These are phyloP conservation scores for Vitis hybrid DNA, from an alignment of 177 flowering plant species.

Conservation along the genomic window DNA sequence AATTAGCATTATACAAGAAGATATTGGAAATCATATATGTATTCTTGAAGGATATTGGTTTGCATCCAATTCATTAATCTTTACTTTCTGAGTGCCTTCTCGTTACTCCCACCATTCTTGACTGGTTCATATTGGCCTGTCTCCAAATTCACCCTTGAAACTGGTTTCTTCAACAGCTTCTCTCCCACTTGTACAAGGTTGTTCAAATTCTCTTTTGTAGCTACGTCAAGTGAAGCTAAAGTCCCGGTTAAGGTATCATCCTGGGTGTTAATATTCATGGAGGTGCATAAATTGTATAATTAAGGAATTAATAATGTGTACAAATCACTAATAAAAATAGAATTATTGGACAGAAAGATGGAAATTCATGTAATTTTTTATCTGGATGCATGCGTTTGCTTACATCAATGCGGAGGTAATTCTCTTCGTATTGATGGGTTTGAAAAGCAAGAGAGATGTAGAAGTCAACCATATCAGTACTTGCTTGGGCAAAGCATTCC, in stretches of 20 bases:
- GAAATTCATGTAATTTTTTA: too few species aligned
- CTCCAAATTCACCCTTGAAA: slow-evolving; percentile 33
- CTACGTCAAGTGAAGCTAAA: slow-evolving; percentile 32
- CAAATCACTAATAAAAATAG: too few species aligned
- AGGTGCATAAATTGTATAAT: too few species aligned
- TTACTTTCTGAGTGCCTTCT: slow-evolving; percentile 29
- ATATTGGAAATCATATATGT: too few species aligned
- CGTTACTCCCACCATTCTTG: slow-evolving; percentile 30
- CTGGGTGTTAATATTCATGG: slow-evolving; percentile 13
- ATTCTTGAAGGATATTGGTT: too few species aligned
- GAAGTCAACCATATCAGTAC: slow-evolving; percentile 32
- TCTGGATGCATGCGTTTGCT: neutral
- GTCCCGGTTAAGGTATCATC: slow-evolving; percentile 35
- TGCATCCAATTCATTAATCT: too few species aligned
- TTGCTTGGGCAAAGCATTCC: slow-evolving; percentile 21
- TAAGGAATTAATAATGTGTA: too few species aligned
- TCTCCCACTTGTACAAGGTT: slow-evolving; percentile 36
- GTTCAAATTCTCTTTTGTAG: slow-evolving; percentile 36
- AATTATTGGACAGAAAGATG: too few species aligned
- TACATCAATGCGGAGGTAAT: slow-evolving; percentile 35
- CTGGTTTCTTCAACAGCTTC: slow-evolving; percentile 31
- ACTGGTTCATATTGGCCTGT: slow-evolving; percentile 37
- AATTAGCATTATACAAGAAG: too few species aligned
- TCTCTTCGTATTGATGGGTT: slow-evolving; percentile 16
- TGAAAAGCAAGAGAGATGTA: slow-evolving; percentile 23